Conservation (phyloP, 768 basidiomycete species). For the Pleurotus platypus region DNA sequence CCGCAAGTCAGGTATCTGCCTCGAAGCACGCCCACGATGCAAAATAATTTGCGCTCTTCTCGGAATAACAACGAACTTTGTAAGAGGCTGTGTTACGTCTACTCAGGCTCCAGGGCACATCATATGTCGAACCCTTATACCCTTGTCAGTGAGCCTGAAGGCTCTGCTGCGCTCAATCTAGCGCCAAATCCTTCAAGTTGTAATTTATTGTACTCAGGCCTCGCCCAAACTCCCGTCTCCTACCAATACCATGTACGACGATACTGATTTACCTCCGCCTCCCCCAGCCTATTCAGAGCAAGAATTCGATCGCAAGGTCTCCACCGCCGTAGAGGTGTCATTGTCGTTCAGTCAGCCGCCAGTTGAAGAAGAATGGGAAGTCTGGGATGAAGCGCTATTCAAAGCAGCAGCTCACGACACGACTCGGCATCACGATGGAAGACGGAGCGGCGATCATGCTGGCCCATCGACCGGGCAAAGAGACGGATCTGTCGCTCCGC, state of each 20-base stretch:
- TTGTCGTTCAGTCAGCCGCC: conserved; percentile 22
- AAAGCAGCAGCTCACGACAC: conserved; percentile 20
- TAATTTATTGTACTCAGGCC: neutral
- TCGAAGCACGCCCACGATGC: no score
- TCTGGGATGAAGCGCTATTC: conserved; percentile 42
- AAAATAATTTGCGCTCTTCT: neutral
- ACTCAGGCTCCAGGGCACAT: neutral
- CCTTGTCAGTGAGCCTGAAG: neutral
- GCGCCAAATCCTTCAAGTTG: neutral
- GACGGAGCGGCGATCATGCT: conserved; percentile 11
- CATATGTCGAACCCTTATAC: neutral
- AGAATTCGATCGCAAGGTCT: conserved; percentile 53
- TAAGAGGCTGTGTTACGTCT: conserved; percentile 5
- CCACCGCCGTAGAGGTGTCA: conserved; percentile 37
- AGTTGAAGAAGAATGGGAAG: conserved; percentile 43
- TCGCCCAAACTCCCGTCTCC: neutral
- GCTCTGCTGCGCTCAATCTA: neutral
- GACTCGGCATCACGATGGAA: no score
- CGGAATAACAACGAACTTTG: neutral
- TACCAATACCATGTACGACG: conserved; percentile 15
- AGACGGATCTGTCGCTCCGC: conserved; percentile 23
- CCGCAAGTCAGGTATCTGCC: no score
- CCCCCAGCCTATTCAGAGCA: conserved; percentile 37
- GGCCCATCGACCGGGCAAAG: conserved; percentile 3
- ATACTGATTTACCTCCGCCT: conserved; percentile 27